phyloP scores from a whole-genome alignment of 2,329 filamentous ascomycete genomes.

The Cyphellophora europaea region DNA sequence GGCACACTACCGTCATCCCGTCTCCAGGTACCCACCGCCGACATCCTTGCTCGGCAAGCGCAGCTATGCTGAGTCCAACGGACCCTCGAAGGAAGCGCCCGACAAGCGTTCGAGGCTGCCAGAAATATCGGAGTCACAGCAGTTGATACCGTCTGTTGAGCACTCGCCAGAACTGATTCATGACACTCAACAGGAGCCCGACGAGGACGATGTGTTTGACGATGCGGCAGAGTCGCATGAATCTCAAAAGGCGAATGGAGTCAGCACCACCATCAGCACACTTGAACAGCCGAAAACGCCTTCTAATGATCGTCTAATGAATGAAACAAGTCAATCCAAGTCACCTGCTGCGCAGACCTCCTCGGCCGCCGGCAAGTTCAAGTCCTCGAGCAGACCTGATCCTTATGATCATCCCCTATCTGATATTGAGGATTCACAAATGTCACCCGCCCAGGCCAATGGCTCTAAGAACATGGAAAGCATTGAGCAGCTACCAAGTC shows the following conservation, averaged over 20 bases:
- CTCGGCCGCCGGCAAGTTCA: constrained; percentile 15
- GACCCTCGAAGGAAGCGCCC: constrained; percentile 3
- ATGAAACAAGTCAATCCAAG: constrained; percentile 3
- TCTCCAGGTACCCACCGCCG: constrained; percentile 12
- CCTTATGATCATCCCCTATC: constrained; percentile 15
- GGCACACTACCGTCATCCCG: constrained; percentile 14
- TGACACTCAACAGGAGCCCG: background rate
- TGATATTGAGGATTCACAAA: constrained; percentile 19
- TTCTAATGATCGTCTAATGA: background rate
- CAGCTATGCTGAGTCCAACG: background rate
- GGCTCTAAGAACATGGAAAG: too few species aligned
- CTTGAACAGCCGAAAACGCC: background rate
- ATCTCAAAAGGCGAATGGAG: background rate
- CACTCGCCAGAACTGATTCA: constrained; percentile 1
- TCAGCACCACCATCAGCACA: background rate
- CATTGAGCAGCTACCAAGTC: constrained; percentile 5
- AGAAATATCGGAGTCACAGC: constrained; percentile 4
- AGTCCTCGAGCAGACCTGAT: constrained; percentile 5
- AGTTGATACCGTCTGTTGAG: background rate
- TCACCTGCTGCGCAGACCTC: constrained; percentile 2
- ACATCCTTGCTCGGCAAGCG: constrained; percentile 13
- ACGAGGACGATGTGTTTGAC: background rate
- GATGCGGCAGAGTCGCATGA: background rate
- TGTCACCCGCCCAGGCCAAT: constrained; percentile 7
- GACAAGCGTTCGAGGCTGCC: constrained; percentile 12